Evolutionary conservation across 1,284 basidiomycete species (phyloP), one percentile per base, ranked within the genome.

Genomic region (Cronartium quercuum): DNA sequence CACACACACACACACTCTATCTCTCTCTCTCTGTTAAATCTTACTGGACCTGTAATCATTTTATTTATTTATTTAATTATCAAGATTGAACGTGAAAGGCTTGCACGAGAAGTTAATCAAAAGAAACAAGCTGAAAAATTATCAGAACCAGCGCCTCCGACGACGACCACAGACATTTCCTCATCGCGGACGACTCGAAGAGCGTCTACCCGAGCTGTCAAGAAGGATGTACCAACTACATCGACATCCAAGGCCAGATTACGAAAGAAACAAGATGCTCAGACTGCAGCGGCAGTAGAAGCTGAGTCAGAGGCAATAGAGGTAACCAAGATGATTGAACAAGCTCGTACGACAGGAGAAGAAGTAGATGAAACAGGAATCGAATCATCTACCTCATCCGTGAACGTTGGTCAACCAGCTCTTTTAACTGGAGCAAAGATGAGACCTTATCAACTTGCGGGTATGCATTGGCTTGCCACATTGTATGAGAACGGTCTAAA

Each of bases 381-480:
- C 55, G 24, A 51, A 55, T 38, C 18, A n/a, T n/a, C n/a, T n/a
- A n/a, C n/a, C 29, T 37, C 29, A 51, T 42, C 62, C n/a, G n/a
- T n/a, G n/a, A n/a, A 65, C n/a, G 57, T 73, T 76, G 81, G 86
- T 62, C 93, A 95, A 81, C 92, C 94, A 0, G 83, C 85, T 1
- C 83, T 94, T 15, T 84, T 97, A 58, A 94, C 91, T 0, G 94
- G 94, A 6, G 91, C 89, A 1, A 90, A 84, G 66, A 82, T 97
- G 77, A 91, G 93, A 79, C 87, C 90, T 62, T 98, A 98, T 81
- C 95, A 98, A 82, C 85, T 98, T 1, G 92, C 94, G 67, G 95
- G 95, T 4, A 87, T 98, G 15, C 91, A 95, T 77, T 98, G 95
- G 95, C 92, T 98, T 89, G 89, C 91, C 4, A 89, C 89, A 41